phyloP scores from a whole-genome alignment of 2,329 filamentous ascomycete species.

The Nigrospora sphaerica region DNA sequence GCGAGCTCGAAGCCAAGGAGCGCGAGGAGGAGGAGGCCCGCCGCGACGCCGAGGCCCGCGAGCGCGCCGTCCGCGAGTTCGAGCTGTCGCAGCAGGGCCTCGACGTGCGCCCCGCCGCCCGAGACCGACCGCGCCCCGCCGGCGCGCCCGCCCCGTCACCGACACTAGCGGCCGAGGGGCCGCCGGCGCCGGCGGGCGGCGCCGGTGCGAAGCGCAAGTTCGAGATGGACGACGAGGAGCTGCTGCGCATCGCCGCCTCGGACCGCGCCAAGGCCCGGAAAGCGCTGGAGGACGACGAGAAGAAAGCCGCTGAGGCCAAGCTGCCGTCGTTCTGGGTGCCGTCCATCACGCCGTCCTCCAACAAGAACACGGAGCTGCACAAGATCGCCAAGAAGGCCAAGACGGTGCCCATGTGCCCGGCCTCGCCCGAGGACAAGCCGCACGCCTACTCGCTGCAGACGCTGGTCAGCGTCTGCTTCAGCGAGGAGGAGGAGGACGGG shows the following conservation, averaged over 20 bases:
- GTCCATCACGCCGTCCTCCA: slow-evolving; percentile 65
- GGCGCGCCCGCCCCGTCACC: background rate
- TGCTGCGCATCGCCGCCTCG: slow-evolving; percentile 60
- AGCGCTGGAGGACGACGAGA: slow-evolving; percentile 53
- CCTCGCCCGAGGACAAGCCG: slow-evolving; percentile 55
- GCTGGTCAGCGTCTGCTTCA: slow-evolving; percentile 71
- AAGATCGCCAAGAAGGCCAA: slow-evolving; percentile 56
- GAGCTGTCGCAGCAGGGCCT: slow-evolving; percentile 75
- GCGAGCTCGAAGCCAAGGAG: slow-evolving; percentile 55
- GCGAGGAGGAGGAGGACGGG: slow-evolving; percentile 54
- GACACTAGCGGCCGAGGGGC: slow-evolving; percentile 13
- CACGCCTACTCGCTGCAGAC: slow-evolving; percentile 75
- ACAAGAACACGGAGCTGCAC: slow-evolving; percentile 49
- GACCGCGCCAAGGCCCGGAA: slow-evolving; percentile 65
- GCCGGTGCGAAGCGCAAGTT: slow-evolving; percentile 65
- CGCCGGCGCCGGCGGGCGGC: slow-evolving; percentile 21
- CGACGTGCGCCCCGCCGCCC: slow-evolving; percentile 25
- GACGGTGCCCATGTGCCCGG: slow-evolving; percentile 67
- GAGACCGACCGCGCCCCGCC: slow-evolving; percentile 17
- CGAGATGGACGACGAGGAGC: slow-evolving; percentile 69
- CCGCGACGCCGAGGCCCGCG: slow-evolving; percentile 62
- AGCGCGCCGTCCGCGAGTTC: slow-evolving; percentile 71
- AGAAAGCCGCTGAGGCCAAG: slow-evolving; percentile 62
- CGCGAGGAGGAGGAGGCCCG: slow-evolving; percentile 50
- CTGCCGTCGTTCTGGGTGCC: slow-evolving; percentile 93